A percentile compares a stretch with the other conserved stretches of the same genome.
Conservation (phyloP, 257 asterid genomes). For the Handroanthus guayacan region DNA sequence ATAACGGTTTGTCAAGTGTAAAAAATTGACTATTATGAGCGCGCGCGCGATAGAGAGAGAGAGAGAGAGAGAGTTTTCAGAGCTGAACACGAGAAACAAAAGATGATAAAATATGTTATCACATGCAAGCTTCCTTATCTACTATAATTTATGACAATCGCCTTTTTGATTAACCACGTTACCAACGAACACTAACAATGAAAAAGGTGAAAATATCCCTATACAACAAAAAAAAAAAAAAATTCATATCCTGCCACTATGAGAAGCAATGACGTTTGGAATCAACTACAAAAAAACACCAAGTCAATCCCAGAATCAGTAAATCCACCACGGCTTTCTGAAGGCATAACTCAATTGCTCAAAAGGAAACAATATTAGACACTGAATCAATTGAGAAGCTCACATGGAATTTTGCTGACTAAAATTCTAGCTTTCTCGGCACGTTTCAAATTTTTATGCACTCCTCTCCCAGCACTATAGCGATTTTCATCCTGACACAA, state of each 20-base stretch:
- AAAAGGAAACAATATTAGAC: neutral
- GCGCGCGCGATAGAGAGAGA: neutral
- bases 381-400: slow-evolving; percentile 43
- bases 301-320: neutral
- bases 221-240: neutral
- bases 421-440: slow-evolving; percentile 81
- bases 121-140: neutral
- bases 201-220: neutral
- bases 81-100: neutral
- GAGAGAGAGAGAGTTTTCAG: neutral
- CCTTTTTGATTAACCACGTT: neutral
- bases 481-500: slow-evolving; percentile 74
- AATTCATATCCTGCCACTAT: slow-evolving; percentile 9
- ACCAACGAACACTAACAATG: neutral
- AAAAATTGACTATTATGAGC: neutral
- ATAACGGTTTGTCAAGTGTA: neutral
- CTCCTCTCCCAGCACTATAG: slow-evolving; percentile 84
- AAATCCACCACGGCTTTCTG: slow-evolving; percentile 12
- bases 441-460: slow-evolving; percentile 81
- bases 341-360: slow-evolving; percentile 27
- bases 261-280: neutral
- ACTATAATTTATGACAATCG: neutral
- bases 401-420: slow-evolving; percentile 74
- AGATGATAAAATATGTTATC: neutral
- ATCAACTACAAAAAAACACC: slow-evolving; percentile 7